Evolutionary conservation across 2,329 filamentous ascomycete species (phyloP).

Genomic region (Aspergillus pseudoterreus): DNA sequence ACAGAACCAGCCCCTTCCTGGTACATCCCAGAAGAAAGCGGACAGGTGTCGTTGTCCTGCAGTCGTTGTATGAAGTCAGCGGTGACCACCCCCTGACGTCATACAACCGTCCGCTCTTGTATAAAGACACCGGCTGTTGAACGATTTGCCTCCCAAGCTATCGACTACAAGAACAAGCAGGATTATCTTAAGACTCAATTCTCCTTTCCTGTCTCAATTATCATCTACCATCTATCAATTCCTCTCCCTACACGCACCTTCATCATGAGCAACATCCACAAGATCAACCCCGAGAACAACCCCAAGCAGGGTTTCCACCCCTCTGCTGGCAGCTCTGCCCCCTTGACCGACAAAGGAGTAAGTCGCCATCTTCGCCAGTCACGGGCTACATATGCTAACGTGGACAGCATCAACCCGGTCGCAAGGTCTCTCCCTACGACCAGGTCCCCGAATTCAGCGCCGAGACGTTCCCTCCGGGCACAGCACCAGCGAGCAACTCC

Average conservation of each 20-base stretch:
- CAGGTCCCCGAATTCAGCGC: constrained; percentile 64
- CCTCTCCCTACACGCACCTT: not conserved
- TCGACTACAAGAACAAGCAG: not conserved
- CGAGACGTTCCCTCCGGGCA: constrained; percentile 58
- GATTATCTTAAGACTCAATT: not conserved
- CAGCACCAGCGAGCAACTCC: constrained; percentile 55
- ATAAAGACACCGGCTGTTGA: no score
- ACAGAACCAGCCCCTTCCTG: not conserved
- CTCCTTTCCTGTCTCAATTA: not conserved
- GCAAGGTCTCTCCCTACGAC: constrained; percentile 51
- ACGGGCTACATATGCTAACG: not conserved
- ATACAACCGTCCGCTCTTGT: not conserved
- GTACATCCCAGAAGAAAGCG: not conserved
- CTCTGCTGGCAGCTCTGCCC: not conserved
- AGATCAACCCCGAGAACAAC: constrained; percentile 7
- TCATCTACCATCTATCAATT: not conserved
- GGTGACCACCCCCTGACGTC: constrained; percentile 1
- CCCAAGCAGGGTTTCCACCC: constrained; percentile 8
- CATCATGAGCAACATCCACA: constrained; percentile 7
- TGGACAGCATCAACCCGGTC: constrained; percentile 60
- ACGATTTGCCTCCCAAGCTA: not conserved
- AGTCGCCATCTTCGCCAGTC: not conserved
- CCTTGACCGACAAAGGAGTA: constrained; percentile 3
- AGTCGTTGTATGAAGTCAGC: not conserved
- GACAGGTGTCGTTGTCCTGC: not conserved